Conservation (phyloP, 2,329 filamentous ascomycete species). For the Colletotrichum sublineola region DNA sequence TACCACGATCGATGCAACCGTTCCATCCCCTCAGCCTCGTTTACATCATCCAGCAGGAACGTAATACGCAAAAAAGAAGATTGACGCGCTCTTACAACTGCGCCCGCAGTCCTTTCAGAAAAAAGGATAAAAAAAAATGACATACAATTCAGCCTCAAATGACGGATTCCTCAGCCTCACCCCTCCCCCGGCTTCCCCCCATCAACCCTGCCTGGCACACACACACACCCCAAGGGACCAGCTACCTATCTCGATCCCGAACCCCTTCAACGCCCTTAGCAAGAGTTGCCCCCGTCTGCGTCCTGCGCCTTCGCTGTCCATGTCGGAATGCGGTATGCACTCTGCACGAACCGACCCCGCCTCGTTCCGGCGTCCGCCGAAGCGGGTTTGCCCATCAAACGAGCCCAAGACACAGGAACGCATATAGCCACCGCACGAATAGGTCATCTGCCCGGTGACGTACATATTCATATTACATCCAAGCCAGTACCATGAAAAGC, state of each 20-base stretch:
- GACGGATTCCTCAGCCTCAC: background rate
- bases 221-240: background rate
- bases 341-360: background rate
- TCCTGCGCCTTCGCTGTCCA: background rate
- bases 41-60: background rate
- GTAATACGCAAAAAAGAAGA: background rate
- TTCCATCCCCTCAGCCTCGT: background rate
- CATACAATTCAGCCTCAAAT: background rate
- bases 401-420: background rate
- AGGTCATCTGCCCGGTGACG: background rate
- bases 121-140: background rate
- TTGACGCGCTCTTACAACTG: too few species aligned
- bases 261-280: too few species aligned
- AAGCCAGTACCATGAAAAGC: background rate
- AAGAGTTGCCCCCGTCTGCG: background rate
- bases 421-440: background rate
- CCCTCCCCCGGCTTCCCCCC: background rate
- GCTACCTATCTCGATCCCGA: background rate
- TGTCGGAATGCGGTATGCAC: background rate
- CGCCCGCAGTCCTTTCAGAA: too few species aligned
- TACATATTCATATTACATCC: background rate
- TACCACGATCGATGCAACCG: conserved; percentile 7
- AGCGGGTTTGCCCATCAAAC: background rate
- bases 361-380: background rate
- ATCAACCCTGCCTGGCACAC: conserved; percentile 20